Conservation (phyloP, 2,329 filamentous ascomycete genomes). For the Pezicula radicicola region DNA sequence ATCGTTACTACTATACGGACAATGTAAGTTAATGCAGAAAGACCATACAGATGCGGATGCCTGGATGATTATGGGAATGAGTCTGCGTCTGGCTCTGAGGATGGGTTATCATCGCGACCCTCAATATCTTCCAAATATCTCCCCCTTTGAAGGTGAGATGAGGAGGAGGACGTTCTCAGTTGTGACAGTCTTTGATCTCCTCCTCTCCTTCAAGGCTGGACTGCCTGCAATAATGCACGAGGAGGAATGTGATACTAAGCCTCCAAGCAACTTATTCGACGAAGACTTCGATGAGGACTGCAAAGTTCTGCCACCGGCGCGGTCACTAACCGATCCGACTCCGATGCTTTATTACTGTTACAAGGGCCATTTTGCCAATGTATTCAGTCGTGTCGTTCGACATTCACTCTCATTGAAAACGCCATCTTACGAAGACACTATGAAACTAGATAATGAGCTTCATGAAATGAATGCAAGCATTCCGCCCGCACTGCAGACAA, state of each 20-base stretch:
- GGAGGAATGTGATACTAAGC: slow-evolving; percentile 57
- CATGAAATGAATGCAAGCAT: slow-evolving; percentile 40
- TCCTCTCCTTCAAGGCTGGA: slow-evolving; percentile 65
- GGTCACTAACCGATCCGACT: slow-evolving; percentile 56
- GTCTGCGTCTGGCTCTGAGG: slow-evolving; percentile 51
- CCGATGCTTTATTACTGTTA: slow-evolving; percentile 46
- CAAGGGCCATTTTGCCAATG: slow-evolving; percentile 43
- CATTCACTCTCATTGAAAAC: slow-evolving; percentile 45
- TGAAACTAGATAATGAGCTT: slow-evolving; percentile 42
- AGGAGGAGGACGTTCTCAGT: slow-evolving; percentile 54
- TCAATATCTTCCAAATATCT: slow-evolving; percentile 39
- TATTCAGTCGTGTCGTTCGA: slow-evolving; percentile 47
- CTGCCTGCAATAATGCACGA: slow-evolving; percentile 62
- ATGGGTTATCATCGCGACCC: slow-evolving; percentile 57
- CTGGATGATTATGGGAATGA: slow-evolving; percentile 47
- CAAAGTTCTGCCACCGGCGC: slow-evolving; percentile 49
- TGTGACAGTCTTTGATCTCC: slow-evolving; percentile 53
- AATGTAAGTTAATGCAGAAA: slow-evolving; percentile 48
- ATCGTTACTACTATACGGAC: slow-evolving; percentile 47
- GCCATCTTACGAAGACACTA: slow-evolving; percentile 46
- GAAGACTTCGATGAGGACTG: slow-evolving; percentile 59
- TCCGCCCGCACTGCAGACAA: slow-evolving; percentile 38
- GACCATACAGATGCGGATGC: slow-evolving; percentile 48
- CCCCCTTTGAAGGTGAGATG: slow-evolving; percentile 56
- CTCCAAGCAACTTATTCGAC: slow-evolving; percentile 61